Base-by-base conservation (phyloP, 2,329 filamentous ascomycete species). In the Aspergillus puulaauensis region DNA sequence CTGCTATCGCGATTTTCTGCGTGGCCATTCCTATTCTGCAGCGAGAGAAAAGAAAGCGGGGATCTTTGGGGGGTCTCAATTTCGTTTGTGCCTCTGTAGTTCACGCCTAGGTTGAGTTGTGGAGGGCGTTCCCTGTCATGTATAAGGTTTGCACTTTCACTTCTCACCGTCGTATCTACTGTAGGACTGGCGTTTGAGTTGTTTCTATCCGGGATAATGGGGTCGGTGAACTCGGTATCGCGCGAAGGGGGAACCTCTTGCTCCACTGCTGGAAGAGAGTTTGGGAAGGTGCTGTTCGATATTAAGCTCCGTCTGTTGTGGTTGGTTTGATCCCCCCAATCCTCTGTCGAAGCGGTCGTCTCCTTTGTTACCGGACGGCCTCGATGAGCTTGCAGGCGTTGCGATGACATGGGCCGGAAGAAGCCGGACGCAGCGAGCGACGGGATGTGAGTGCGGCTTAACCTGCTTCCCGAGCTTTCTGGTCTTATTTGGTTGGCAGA, bases 351-450 rank as follows among this genome's bases (percentile, higher is more conserved):
- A 17, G 67, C 66, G 27, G 70, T 67, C 33, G 68, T 67, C 33
- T 63, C 68, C 56, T 71, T 74, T 45, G 71, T 75, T 61, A 70
- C 58, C 39, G 80, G 82, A 47, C 80, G 79, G 64, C 80, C 87
- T 73, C 93, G 83, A 75, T 98, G 95, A 54, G 92, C 92, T 76
- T 98, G 93, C 51, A 98, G 80, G 72, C 91, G 89, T 73, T 96
- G 92, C 23, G 93, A 96, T 77, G 93, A 98, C 91, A 99, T 96
- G 40, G 95, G 95, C 21, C 89, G 89, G 71, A 96, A 96, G 78
- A 99, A 98, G 54, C 91, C 93, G 69, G 93, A 90, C 15, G 91
- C 92, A 3, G 91, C 89, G 53, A 99, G 79, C 2, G 90, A 92
- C 1, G 95, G 93, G 19, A 96, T 92, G 80, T 99, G 95, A 43